Evolutionary conservation across 1,284 basidiomycete genomes (phyloP).

Genomic region (Lignosus rhinocerotis): DNA sequence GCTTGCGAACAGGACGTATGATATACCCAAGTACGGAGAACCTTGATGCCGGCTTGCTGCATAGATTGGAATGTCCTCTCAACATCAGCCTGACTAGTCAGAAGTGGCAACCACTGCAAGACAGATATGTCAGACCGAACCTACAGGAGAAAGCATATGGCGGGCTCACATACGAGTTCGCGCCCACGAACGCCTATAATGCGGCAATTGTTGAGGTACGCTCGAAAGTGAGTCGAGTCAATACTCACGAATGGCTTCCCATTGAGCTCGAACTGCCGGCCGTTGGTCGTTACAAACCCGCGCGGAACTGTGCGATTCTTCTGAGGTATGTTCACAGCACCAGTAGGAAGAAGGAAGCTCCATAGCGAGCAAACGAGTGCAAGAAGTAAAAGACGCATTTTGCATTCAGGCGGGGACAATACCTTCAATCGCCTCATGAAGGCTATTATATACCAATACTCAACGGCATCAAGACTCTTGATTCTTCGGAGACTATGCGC

Average conservation of each 20-base stretch:
- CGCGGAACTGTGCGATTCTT: slow-evolving; percentile 16
- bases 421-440: too few species aligned
- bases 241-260: slow-evolving; percentile 47
- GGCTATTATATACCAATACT: too few species aligned
- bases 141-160: background rate
- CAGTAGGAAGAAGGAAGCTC: background rate
- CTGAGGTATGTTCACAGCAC: background rate
- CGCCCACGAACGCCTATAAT: slow-evolving; percentile 39
- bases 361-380: slow-evolving; percentile 6
- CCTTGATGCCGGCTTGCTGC: slow-evolving; percentile 55
- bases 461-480: background rate
- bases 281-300: slow-evolving; percentile 48
- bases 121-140: background rate
- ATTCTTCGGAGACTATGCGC: background rate
- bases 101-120: slow-evolving; percentile 52
- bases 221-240: background rate
- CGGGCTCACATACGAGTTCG: slow-evolving; percentile 39
- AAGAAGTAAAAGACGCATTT: slow-evolving; percentile 16
- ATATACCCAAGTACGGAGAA: slow-evolving; percentile 68
- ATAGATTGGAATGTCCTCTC: slow-evolving; percentile 58
- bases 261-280: slow-evolving; percentile 44
- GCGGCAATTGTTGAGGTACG: background rate
- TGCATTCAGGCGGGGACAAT: background rate
- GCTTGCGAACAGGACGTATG: background rate
- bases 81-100: slow-evolving; percentile 60